Evolutionary conservation across 331 rosid genomes (phyloP), one percentile per base, ranked within the genome.

Genomic region (Acacia pycnantha): DNA sequence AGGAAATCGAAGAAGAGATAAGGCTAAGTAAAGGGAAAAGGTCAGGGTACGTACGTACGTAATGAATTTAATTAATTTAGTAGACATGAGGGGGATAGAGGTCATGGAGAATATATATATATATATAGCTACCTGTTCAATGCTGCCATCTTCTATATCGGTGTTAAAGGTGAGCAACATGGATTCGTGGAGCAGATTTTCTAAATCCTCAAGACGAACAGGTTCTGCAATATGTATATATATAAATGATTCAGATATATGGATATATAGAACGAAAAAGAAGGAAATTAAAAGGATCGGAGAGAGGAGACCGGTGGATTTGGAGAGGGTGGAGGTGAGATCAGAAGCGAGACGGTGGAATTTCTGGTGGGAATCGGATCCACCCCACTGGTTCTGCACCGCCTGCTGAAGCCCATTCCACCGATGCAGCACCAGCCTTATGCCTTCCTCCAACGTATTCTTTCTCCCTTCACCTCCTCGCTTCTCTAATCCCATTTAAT

Each of bases 81-180:
- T 2, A 29, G 41, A 29, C 29, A 61, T 26, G 18, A 12, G 67
- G 35, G 35, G 2, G 27, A 24, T 26, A 24, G 65, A 44, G 4
- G 33, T 31, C 33, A 31, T 31, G 0, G 33, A 31, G 3, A 31
- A 31, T 31, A 31, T 31, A 31, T 31, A 8, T 54, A 21, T 54
- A 59, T 13, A 24, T 1, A 1, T 22, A 26, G 0, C 9, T 6
- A 72, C 76, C 76, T 72, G 41, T 26, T 72, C 76, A 24, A 72
- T 26, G 76, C 76, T 72, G 61, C 76, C 76, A 47, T 72, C 76
- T 72, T 72, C 76, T 8, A 72, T 72, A 22, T 72, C 61, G 76
- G 76, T 46, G 26, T 72, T 72, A 4, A 72, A 72, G 15, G 59
- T 27, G 21, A 72, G 76, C 59, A 72, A 18, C 59, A 72, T 24